Base-by-base conservation (phyloP, 129 eudicot species). In the Chrysanthemum lavandulifolium region DNA sequence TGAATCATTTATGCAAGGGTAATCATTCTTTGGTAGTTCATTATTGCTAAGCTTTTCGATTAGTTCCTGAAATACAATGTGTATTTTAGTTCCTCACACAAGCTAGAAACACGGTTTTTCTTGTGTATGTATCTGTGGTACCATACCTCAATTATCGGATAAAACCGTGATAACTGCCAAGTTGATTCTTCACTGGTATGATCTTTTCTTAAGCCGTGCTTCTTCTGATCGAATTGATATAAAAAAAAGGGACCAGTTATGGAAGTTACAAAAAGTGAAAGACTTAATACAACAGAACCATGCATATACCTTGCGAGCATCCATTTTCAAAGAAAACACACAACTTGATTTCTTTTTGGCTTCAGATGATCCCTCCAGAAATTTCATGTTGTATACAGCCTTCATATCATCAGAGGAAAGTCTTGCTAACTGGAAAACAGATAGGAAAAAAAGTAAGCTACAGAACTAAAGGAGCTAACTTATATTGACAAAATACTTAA, bases 101-200 rank as follows among this genome's bases (percentile, higher is more conserved):
- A 56, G 45, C 45, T 0, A 36, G 45, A 36, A 36, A 36, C 45
- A 36, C 45, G 9, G 45, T 10, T 36, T 36, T 36, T 36, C 6
- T 36, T 5, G 45, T 36, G 45, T 36, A 36, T 5, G 45, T 36
- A 36, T 36, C 45, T 36, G 45, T 6, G 36, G 45, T 1, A 36
- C 45, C 69, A 47, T 78, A 91, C 97, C 94, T 92, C 97, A 62
- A 92, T 77, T 79, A 88, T 54, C 61, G 97, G 97, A 82, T 92
- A 92, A 72, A 92, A 92, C 56, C 97, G 93, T 25, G 94, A 92
- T 68, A 92, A 67, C 77, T 89, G 96, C 98, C 98, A 92, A 18
- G 84, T 45, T 71, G 75, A 76, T 84, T 86, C 88, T 89, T 87
- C 91, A 71, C 82, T 89, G 51, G 75, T 23, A 12, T 91, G 87